Conservation (phyloP, 768 basidiomycete species). For the Rickenella mellea region DNA sequence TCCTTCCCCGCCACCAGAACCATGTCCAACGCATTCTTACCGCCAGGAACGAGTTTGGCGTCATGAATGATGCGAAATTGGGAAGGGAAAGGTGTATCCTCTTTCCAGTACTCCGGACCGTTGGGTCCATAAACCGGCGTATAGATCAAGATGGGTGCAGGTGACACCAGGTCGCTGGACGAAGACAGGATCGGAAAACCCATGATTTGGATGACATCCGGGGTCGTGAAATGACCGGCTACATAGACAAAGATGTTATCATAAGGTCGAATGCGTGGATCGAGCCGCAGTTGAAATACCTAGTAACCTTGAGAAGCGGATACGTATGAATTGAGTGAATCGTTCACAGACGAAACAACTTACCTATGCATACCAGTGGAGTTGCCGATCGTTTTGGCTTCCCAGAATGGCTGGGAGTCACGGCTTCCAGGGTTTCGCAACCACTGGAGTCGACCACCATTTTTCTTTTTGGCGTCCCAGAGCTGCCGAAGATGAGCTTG, state of each 20-base stretch:
- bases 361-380: slow-evolving; percentile 13
- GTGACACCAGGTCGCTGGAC: slow-evolving; percentile 10
- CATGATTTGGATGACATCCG: slow-evolving; percentile 7
- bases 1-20: slow-evolving; percentile 11
- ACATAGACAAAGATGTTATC: neutral
- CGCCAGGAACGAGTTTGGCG: slow-evolving; percentile 3
- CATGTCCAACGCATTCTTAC: slow-evolving; percentile 6
- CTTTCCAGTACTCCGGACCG: slow-evolving; percentile 2
- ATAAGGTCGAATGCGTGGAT: no score
- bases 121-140: slow-evolving; percentile 6
- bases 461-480: neutral
- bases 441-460: slow-evolving; percentile 11
- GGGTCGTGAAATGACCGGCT: slow-evolving; percentile 10
- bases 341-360: no score
- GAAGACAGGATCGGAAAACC: slow-evolving; percentile 8
- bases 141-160: slow-evolving; percentile 12
- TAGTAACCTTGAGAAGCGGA: no score
- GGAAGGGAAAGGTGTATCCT: neutral
- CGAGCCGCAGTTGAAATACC: no score
- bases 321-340: no score
- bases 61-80: slow-evolving; percentile 11
- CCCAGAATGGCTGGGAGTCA: slow-evolving; percentile 4
- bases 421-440: slow-evolving; percentile 7
- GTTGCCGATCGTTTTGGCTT: slow-evolving; percentile 6
- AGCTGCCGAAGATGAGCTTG: neutral